Evolutionary conservation across 768 basidiomycete genomes (phyloP), one percentile per base, ranked within the genome.

Genomic region (Pleurotus tuber-regium): DNA sequence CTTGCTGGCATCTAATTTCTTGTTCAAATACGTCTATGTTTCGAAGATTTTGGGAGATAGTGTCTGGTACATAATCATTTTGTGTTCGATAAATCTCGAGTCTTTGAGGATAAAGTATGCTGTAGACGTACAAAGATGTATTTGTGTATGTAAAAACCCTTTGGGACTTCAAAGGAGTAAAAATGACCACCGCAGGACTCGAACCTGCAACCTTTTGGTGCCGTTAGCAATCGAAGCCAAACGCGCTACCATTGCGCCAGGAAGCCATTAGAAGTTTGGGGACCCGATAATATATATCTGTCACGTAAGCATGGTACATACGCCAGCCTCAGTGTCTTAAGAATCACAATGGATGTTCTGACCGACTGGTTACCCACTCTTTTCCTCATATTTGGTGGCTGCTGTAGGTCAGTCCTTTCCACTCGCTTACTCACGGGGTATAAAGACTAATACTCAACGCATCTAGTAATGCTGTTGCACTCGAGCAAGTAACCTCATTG

Each of bases 141-240:
- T n/a, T 31, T 14, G 30, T 8, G 30, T 8, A 31, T 14, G 14
- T 8, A 31, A 8, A 31, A 31, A 31, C 7, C 7, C 8, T 31
- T 31, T 7, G 14, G 14, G 30, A 7, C n/a, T 40, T 4, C 57
- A 57, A 50, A 42, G 28, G 40, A 50, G 57, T 59, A 61, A 63
- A 55, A 52, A 65, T 87, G 87, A 88, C 82, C 84, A 86, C 86
- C 84, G 86, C 88, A 89, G 88, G 88, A 87, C 86, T 91, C 87
- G 88, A 90, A 90, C 89, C 88, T 90, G 87, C 88, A 90, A 85
- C 88, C 89, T 89, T 86, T 88, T 89, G 88, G 87, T 90, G 57
- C 73, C 82, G 69, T 72, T 57, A 74, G 83, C 83, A 61, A 79
- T 48, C 80, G 78, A 80, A 80, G 80, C 79, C 78, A 80, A 80